phyloP scores from a whole-genome alignment of 2,329 filamentous ascomycete genomes.

The Paecilomyces sp. region DNA sequence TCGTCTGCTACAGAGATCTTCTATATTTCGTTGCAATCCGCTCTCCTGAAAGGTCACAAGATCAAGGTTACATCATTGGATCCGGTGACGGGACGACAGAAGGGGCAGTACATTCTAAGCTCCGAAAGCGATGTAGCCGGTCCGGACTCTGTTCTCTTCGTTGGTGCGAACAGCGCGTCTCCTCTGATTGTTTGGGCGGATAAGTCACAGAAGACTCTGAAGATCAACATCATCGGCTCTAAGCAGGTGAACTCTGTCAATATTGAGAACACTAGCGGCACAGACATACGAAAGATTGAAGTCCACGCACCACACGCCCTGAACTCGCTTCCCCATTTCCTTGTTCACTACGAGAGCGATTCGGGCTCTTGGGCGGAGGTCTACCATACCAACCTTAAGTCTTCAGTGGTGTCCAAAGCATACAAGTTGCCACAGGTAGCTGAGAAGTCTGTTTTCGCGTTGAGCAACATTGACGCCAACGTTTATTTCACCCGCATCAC shows the following conservation, averaged over 20 bases:
- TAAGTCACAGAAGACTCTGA: slow-evolving; percentile 35
- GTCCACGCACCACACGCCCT: slow-evolving; percentile 68
- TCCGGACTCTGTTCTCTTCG: slow-evolving; percentile 32
- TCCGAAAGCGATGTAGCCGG: slow-evolving; percentile 63
- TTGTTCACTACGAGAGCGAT: slow-evolving; percentile 70
- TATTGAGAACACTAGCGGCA: slow-evolving; percentile 33
- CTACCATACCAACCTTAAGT: slow-evolving; percentile 72
- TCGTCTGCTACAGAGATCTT: slow-evolving; percentile 64
- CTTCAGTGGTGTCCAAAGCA: slow-evolving; percentile 61
- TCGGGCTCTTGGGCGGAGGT: slow-evolving; percentile 74
- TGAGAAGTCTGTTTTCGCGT: slow-evolving; percentile 69
- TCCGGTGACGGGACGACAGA: slow-evolving; percentile 61
- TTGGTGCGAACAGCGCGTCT: slow-evolving; percentile 32
- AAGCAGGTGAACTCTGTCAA: slow-evolving; percentile 32
- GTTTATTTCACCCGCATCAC: slow-evolving; percentile 85
- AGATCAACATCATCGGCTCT: slow-evolving; percentile 38
- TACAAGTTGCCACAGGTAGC: slow-evolving; percentile 69
- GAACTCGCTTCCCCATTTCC: slow-evolving; percentile 71
- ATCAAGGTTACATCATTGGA: slow-evolving; percentile 71
- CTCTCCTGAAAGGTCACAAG: slow-evolving; percentile 60
- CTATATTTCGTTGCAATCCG: slow-evolving; percentile 67
- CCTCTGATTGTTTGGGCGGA: slow-evolving; percentile 41
- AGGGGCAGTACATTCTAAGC: slow-evolving; percentile 63
- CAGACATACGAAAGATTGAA: slow-evolving; percentile 47
- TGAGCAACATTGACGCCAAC: slow-evolving; percentile 68